Base-by-base conservation (phyloP, 2,329 filamentous ascomycete genomes). In the Apiospora sp. region DNA sequence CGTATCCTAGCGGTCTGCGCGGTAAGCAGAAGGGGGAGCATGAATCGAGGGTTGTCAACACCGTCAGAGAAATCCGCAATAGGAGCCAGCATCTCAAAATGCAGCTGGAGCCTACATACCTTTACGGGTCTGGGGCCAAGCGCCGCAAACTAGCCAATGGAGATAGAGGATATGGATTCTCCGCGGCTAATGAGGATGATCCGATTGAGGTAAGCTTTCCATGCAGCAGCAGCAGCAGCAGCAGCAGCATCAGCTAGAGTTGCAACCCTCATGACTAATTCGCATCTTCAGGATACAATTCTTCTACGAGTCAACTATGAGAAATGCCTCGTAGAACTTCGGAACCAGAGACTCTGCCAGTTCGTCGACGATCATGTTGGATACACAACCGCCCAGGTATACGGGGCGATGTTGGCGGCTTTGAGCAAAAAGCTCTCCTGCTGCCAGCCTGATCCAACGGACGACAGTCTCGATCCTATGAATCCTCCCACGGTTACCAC, bases 301-400 rank as follows among this genome's bases (percentile, higher is more conserved):
- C 87, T 95, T 48, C 86, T 98, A 68, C 90, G 92, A 41, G 86
- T 98, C 71, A 98, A 98, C 80, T 92, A 94, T 78, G 92, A 95
- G 72, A 97, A 96, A 81, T 94, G 94, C 73, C 86, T 92, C 8
- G 93, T 98, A 13, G 91, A 93, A 69, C 86, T 98, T 75, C 93
- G 96, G 72, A 98, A 94, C 77, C 89, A 92, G 75, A 90, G 91
- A 27, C 90, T 98, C 3, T 90, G 92, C 70, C 87, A 91, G n/a
- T 89, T 95, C 72, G 94, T 91, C 0, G 87, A 91, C 70, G 90
- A 93, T 71, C 87, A 89, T 44, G 88, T 96, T 27, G 93, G 95
- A 64, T 87, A 91, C 54, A 91, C 89, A 1, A 97, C 95, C 0
- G 92, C 92, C 0, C 88, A 92, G 73, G 90, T 98, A 1, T 98